phyloP scores from a whole-genome alignment of 306 rosid genomes.

The Castanospermum australe region DNA sequence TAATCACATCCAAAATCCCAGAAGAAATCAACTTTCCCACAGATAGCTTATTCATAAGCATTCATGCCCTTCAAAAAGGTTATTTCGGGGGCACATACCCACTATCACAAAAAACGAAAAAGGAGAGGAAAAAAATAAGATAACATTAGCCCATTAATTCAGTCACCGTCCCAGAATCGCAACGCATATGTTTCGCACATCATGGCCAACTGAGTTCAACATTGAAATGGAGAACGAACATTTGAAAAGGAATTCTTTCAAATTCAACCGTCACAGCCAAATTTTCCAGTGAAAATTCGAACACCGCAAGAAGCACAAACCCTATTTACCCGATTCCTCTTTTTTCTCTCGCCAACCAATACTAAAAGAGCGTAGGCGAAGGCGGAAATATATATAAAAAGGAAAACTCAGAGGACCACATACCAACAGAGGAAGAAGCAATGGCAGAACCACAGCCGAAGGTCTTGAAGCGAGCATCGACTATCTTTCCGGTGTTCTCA shows the following conservation, averaged over 20 bases:
- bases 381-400: background rate
- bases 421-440: constrained; percentile 97
- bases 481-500: constrained; percentile 76
- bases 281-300: background rate
- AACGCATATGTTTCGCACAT: too few species aligned
- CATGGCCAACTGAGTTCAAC: too few species aligned
- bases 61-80: too few species aligned
- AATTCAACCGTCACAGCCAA: background rate
- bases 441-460: constrained; percentile 98
- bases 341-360: too few species aligned
- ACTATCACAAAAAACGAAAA: too few species aligned
- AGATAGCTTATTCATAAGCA: too few species aligned
- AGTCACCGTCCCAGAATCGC: background rate
- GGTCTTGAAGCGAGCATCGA: constrained; percentile 93
- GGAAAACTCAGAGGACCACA: constrained; percentile 4
- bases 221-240: too few species aligned
- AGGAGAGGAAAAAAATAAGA: too few species aligned
- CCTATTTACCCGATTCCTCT: background rate
- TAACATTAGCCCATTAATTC: too few species aligned
- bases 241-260: background rate
- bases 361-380: background rate
- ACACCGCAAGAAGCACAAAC: background rate
- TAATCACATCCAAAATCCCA: too few species aligned
- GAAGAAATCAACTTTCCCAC: too few species aligned
- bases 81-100: too few species aligned